Evolutionary conservation across 331 rosid species (phyloP).

Genomic region (Phaseolus coccineus): DNA sequence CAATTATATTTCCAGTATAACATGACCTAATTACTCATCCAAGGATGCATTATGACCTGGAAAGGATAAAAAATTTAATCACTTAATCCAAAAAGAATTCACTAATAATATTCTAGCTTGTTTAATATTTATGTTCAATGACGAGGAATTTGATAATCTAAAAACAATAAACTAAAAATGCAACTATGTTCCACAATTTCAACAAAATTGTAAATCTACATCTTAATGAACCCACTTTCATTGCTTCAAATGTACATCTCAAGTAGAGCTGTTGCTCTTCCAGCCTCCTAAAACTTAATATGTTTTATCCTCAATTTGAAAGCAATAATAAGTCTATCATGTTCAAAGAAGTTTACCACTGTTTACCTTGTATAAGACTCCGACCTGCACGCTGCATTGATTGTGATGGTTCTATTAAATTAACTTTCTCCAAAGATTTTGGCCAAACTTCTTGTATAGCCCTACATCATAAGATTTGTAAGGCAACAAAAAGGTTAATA

Average conservation of each 20-base stretch:
- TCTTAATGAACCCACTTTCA: slow-evolving; percentile 15
- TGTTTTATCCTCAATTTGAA: slow-evolving; percentile 36
- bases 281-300: slow-evolving; percentile 18
- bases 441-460: slow-evolving; percentile 97
- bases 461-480: slow-evolving; percentile 61
- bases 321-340: slow-evolving; percentile 29
- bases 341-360: slow-evolving; percentile 12
- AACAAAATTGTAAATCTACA: neutral
- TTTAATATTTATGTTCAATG: slow-evolving; percentile 20
- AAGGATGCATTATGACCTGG: slow-evolving; percentile 20
- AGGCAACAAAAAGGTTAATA: slow-evolving; percentile 20
- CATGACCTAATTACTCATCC: neutral
- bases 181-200: neutral
- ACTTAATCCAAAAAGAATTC: neutral
- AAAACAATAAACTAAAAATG: neutral
- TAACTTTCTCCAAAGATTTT: slow-evolving; percentile 72
- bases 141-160: slow-evolving; percentile 9
- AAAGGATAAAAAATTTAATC: neutral
- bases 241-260: slow-evolving; percentile 12
- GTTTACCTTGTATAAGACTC: slow-evolving; percentile 82
- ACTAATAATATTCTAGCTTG: neutral
- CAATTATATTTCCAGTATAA: slow-evolving; percentile 12
- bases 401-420: slow-evolving; percentile 92
- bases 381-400: slow-evolving; percentile 96
- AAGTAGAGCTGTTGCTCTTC: slow-evolving; percentile 25